Conservation (phyloP, 1,284 basidiomycete species). For the Trichosporon asahii region DNA sequence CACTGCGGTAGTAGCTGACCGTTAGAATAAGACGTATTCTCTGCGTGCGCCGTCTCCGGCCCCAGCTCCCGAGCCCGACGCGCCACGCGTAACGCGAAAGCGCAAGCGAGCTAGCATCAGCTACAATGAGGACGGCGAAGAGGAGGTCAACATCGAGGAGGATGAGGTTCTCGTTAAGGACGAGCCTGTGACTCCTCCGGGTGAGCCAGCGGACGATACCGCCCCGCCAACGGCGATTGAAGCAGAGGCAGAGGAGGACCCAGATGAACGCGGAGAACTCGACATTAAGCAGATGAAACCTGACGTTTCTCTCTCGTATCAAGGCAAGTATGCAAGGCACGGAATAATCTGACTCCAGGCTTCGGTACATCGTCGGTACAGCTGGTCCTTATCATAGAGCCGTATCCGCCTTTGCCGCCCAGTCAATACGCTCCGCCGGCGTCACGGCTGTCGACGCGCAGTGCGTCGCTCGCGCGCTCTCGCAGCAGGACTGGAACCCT, state of each 20-base stretch:
- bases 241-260: not conserved
- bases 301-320: constrained; percentile 41
- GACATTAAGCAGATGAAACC: constrained; percentile 50
- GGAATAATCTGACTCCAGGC: constrained; percentile 25
- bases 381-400: constrained; percentile 49
- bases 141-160: constrained; percentile 19
- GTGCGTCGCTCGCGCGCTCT: constrained; percentile 34
- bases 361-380: constrained; percentile 49
- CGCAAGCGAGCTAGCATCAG: constrained; percentile 23
- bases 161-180: constrained; percentile 29
- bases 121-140: constrained; percentile 10
- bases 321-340: constrained; percentile 38
- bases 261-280: constrained; percentile 28
- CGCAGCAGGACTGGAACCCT: constrained; percentile 34
- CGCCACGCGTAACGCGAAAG: constrained; percentile 15
- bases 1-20: not conserved
- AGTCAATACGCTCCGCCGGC: constrained; percentile 45
- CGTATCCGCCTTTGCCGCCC: constrained; percentile 44
- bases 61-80: constrained; percentile 12
- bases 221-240: not conserved
- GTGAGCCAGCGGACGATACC: constrained; percentile 11
- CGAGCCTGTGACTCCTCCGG: constrained; percentile 20
- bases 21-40: constrained; percentile 41
- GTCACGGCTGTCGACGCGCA: constrained; percentile 44
- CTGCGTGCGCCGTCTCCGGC: constrained; percentile 41